Base-by-base conservation (phyloP, 2,329 filamentous ascomycete species). In the Scleromitrula shiraiana region DNA sequence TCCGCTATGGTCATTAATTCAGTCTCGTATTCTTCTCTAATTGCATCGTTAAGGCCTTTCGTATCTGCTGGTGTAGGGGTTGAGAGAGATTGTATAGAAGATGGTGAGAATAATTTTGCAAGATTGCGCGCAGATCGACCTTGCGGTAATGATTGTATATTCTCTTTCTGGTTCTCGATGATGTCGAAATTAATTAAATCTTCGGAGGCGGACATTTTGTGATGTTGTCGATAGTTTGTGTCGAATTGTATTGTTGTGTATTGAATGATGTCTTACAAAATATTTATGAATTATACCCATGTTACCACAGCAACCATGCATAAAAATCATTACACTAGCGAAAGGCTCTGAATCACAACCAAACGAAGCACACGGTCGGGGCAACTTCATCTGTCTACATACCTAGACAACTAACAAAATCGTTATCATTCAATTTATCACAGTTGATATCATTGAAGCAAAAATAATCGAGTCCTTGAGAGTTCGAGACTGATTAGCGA, bases 91-190 rank as follows among this genome's bases (percentile, higher is more conserved):
- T 80, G 74, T 27, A 78, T 68, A 33, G 76, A 73, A 33, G 77
- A 74, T 46, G 86, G 74, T 53, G 89, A 83, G 75, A 88, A 89
- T 26, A 88, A 78, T 46, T 89, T 79, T 24, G 83, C 89, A 43
- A 98, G 82, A 46, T 93, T 90, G 70, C 83, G 87, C 38, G 91
- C 93, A 33, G 91, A 97, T 56, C 93, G 75, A 27, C 83, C 93
- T 53, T 88, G 85, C 14, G 91, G 90, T 10, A 98, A 76, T 19
- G 89, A 83, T 67, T 96, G 90, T 49, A 98, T 96, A 68, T 98
- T 98, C 70, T 98, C 93, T 70, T 98, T 98, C 61, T 96, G 90
- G 39, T 79, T 80, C 70, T 98, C 93, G 68, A 98, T 96, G 54
- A 96, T 78, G 60, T 95, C 86, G 70, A 98, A 97, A 70, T 81